Percentiles rank a stretch among this genome's conserved stretches.
Evolutionary conservation across 78 protist genomes (phyloP).

Genomic region (Andalucia godoyi): DNA sequence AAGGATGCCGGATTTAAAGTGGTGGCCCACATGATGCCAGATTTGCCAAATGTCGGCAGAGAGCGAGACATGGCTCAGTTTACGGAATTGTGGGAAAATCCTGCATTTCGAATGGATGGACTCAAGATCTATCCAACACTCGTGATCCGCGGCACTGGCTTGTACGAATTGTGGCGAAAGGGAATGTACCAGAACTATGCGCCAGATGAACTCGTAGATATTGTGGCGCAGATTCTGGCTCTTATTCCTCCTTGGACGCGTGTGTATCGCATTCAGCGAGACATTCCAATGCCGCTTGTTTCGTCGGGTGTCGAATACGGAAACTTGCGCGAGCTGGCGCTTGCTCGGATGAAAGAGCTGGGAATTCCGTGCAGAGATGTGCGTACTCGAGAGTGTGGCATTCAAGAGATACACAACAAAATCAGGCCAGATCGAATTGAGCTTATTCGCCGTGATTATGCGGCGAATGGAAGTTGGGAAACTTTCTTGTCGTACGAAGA

Average conservation of each 20-base stretch:
- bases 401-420: conserved; percentile 40
- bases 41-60: conserved; percentile 76
- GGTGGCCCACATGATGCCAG: conserved; percentile 96
- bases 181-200: conserved; percentile 62
- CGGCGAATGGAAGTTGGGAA: conserved; percentile 91
- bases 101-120: conserved; percentile 85
- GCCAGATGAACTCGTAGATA: conserved; percentile 45
- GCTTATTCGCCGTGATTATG: conserved; percentile 86
- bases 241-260: conserved; percentile 93
- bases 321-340: conserved; percentile 78
- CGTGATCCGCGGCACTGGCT: conserved; percentile 88
- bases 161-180: conserved; percentile 68
- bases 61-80: conserved; percentile 61
- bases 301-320: conserved; percentile 83
- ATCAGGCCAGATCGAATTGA: conserved; percentile 67
- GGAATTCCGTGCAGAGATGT: conserved; percentile 74
- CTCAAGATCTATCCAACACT: conserved; percentile 90
- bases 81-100: conserved; percentile 69
- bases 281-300: conserved; percentile 93
- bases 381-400: conserved; percentile 73
- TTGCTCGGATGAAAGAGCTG: conserved; percentile 48
- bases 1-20: conserved; percentile 92
- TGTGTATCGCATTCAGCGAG: conserved; percentile 81
- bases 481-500: conserved; percentile 91
- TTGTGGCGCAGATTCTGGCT: conserved; percentile 55